phyloP scores from a whole-genome alignment of 805 yeast species.

The Pichia rugopelliculosa region DNA sequence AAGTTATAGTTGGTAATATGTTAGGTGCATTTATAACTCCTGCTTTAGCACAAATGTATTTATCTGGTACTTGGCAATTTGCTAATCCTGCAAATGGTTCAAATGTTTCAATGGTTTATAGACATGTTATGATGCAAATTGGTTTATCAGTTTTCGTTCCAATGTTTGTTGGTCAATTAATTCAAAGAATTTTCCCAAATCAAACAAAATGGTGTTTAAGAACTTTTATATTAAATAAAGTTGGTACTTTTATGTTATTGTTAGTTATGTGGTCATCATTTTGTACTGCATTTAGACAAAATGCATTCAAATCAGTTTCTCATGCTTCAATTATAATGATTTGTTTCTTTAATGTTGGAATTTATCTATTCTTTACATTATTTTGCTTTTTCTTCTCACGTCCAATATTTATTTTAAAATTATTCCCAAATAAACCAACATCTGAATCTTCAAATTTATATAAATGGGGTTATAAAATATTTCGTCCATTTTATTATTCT shows the following conservation, averaged over 20 bases:
- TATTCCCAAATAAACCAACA: constrained; percentile 42
- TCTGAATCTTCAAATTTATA: constrained; percentile 38
- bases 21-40: constrained; percentile 87
- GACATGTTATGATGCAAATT: constrained; percentile 77
- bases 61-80: constrained; percentile 52
- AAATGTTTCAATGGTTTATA: constrained; percentile 52
- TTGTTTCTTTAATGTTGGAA: constrained; percentile 76
- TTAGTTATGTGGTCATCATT: constrained; percentile 56
- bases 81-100: constrained; percentile 70
- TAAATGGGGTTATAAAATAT: constrained; percentile 33
- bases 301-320: constrained; percentile 53
- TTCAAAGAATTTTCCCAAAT: constrained; percentile 62
- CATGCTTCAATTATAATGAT: constrained; percentile 63
- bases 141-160: constrained; percentile 80
- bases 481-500: constrained; percentile 63
- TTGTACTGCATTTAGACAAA: constrained; percentile 79
- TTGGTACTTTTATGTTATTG: constrained; percentile 73
- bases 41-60: constrained; percentile 69
- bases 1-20: constrained; percentile 78
- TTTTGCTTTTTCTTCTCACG: constrained; percentile 56
- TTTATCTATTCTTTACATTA: constrained; percentile 68
- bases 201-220: constrained; percentile 54
- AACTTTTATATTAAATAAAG: constrained; percentile 56
- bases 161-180: constrained; percentile 76
- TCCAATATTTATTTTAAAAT: constrained; percentile 39